Base-by-base conservation (phyloP, 768 basidiomycete species). In the Hypholoma fasciculare region DNA sequence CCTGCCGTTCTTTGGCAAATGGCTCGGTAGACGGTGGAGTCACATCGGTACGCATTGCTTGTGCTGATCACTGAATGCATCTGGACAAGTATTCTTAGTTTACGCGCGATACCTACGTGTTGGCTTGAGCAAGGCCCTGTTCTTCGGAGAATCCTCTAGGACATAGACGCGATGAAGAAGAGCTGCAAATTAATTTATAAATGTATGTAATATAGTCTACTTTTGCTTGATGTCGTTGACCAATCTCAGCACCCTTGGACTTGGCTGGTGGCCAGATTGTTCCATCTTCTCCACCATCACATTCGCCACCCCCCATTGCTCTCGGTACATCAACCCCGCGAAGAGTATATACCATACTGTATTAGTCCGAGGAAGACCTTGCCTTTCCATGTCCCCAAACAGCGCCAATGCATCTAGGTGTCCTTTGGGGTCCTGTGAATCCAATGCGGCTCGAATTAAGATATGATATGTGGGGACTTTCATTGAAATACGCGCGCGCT, bases 1-100 rank as follows among this genome's bases (percentile, higher is more conserved):
- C 47, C 76, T 97, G 57, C 95, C 95, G 2, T 89, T 87, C 75
- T 70, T 94, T 58, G 95, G 95, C 53, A 95, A 92, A 70, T 96
- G 87, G 84, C 69, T 95, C 37, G 95, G 95, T 30, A 80, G 95
- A 67, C 83, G 83, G 69, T 94, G 89, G 82, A 91, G 90, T 64
- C 82, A 93, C 67, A 90, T 90, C 85, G 84, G 94, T 96, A 65
- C 71, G 88, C 80, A 17, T 6, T 54, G 44, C 40, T 20, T 49
- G 30, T 44, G 59, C 38, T 49, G 58, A 43, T n/a, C 23, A 43
- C 47, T 20, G 42, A 26, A 40, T 37, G n/a, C 43, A 53, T 26
- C 36, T 58, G 47, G 43, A 54, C 58, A 14, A 38, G 12, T 14
- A 20, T 60, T 60, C 48, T 26, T 65, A 92, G 91, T 84, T 20